These are phyloP conservation scores for Curvularia hawaiiensis DNA, from an alignment of 2,329 filamentous ascomycete species.

Conservation along the genomic window DNA sequence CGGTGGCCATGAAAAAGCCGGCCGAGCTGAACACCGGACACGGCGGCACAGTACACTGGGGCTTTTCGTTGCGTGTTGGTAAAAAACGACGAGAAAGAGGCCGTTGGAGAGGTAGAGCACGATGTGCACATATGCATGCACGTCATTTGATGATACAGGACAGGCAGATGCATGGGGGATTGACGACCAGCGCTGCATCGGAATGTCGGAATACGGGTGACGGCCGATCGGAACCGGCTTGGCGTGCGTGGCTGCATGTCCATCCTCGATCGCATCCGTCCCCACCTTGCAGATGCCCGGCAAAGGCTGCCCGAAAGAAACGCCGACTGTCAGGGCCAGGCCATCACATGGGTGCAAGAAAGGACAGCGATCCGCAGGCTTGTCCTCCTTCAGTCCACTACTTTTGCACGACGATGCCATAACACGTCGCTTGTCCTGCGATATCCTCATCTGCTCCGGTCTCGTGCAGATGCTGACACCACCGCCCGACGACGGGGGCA, in stretches of 20 bases:
- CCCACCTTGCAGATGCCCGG: not conserved
- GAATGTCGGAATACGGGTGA: not conserved
- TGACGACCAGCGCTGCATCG: constrained; percentile 1
- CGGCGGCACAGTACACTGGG: not conserved
- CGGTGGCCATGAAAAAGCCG: not conserved
- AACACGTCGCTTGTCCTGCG: constrained; percentile 1
- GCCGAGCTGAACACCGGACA: not conserved
- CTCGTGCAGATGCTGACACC: constrained; percentile 20
- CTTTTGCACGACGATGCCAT: constrained; percentile 8
- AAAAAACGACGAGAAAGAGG: not conserved
- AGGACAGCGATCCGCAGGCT: not conserved
- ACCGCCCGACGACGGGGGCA: constrained; percentile 20
- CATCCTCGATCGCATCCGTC: constrained; percentile 9
- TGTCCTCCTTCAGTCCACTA: not conserved
- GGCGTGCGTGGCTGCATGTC: constrained; percentile 1
- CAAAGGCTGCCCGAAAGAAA: constrained; percentile 40
- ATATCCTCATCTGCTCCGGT: constrained; percentile 7
- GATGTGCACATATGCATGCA: not conserved
- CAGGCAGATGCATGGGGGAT: not conserved
- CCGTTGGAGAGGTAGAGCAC: not conserved
- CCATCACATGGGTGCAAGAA: constrained; percentile 5
- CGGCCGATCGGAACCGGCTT: constrained; percentile 5
- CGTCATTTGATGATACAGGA: not conserved
- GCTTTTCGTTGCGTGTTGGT: not conserved
- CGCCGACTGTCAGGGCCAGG: constrained; percentile 7